phyloP scores from a whole-genome alignment of 2,329 filamentous ascomycete genomes.

The Penicillium freii region DNA sequence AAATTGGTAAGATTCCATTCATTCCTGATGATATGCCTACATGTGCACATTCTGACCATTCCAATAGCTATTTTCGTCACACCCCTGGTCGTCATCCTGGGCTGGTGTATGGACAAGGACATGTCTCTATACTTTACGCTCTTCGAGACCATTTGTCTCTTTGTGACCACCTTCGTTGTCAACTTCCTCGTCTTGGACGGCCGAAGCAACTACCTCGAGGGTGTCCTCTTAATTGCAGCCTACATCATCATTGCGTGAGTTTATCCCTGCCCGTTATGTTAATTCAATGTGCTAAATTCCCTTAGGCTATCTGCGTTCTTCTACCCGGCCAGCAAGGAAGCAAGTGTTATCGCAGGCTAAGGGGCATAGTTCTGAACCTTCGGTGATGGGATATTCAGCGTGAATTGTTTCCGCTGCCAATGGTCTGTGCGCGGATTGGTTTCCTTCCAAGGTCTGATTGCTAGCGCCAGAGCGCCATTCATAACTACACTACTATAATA shows the following conservation, averaged over 20 bases:
- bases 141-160: conserved; percentile 68
- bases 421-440: background rate
- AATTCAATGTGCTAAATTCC: background rate
- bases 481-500: background rate
- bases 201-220: conserved; percentile 79
- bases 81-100: conserved; percentile 69
- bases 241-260: conserved; percentile 72
- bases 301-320: conserved; percentile 46
- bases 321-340: conserved; percentile 31
- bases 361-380: background rate
- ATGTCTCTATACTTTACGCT: conserved; percentile 66
- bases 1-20: conserved; percentile 52
- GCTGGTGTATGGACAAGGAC: conserved; percentile 71
- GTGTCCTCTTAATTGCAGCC: conserved; percentile 69
- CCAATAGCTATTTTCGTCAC: conserved; percentile 68
- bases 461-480: background rate
- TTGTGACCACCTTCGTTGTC: conserved; percentile 78
- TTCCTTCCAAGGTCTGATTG: background rate
- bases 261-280: background rate
- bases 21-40: background rate
- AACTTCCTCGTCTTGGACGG: conserved; percentile 85
- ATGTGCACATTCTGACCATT: conserved; percentile 6
- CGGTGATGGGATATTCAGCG: background rate
- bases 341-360: conserved; percentile 31
- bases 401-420: background rate